Evolutionary conservation across 257 asterid genomes (phyloP), one percentile per base, ranked within the genome.

Genomic region (Paraleonurus japonicus): DNA sequence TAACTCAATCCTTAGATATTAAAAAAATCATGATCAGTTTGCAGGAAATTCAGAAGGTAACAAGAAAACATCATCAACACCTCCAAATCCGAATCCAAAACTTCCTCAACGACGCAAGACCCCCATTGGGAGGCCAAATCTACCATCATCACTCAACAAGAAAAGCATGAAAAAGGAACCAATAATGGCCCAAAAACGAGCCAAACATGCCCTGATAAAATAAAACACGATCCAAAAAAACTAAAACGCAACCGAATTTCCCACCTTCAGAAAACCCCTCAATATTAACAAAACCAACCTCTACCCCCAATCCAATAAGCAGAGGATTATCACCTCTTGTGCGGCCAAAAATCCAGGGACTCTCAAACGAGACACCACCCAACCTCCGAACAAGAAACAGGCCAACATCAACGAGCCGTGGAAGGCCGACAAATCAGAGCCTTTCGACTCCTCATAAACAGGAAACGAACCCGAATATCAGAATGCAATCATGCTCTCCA

Each of bases 401-500:
- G 69, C 82, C 94, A 2, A 23, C 76, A 11, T 87, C 97, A 62
- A 77, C 90, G 0, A 60, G 68, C 26, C 83, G 89, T 1, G 88
- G 87, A 19, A 80, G 90, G 59, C 78, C 85, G n/a, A 48, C 55
- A 0, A 57, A 72, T 35, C 82, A 77, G 48, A 72, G 12, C 67
- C 72, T 35, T 5, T 2, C 28, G 41, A 7, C 47, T 76, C 72
- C 82, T 54, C 84, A 76, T 35, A 85, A 72, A 39, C 79, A 72
- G 65, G 82, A 80, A 10, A 45, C 22, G 4, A 50, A 16, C 35
- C 15, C 75, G 6, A 76, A 65, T 33, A 64, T 64, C 5, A 81
- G 85, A 43, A 78, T 84, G 28, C 89, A 85, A 66, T 89, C 97
- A 0, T 79, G 88, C 84, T 87, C 96, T 0, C 89, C 96, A 0